Conservation (phyloP, 345 rosid species). For the Hevea brasiliensis region DNA sequence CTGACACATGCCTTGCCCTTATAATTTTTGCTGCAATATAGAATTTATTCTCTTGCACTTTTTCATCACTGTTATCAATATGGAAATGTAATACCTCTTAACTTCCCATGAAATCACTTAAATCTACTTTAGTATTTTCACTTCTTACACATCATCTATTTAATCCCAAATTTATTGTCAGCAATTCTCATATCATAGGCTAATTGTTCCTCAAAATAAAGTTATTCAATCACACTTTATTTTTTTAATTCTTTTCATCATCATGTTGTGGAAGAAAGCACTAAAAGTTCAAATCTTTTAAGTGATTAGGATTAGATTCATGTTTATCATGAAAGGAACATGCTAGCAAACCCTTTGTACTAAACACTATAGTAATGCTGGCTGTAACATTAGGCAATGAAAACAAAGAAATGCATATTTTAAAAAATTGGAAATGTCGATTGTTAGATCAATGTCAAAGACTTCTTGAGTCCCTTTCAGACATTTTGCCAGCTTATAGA, state of each 20-base stretch:
- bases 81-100: not conserved
- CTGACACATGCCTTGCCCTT: not conserved
- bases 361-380: no score
- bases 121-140: not conserved
- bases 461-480: not conserved
- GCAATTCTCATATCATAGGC: not conserved
- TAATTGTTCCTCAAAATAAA: not conserved
- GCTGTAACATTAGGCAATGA: no score
- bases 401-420: not conserved
- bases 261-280: not conserved
- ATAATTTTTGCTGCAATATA: not conserved
- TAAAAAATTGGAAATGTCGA: not conserved
- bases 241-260: not conserved
- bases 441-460: not conserved
- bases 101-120: not conserved
- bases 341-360: not conserved
- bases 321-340: not conserved
- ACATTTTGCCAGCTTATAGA: not conserved
- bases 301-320: not conserved
- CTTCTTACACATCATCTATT: not conserved
- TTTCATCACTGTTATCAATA: not conserved
- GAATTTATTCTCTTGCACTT: not conserved
- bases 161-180: not conserved
- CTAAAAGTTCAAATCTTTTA: not conserved
- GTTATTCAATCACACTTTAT: not conserved